Evolutionary conservation across 2,329 filamentous ascomycete genomes (phyloP).

Genomic region (Sporothrix pallida): DNA sequence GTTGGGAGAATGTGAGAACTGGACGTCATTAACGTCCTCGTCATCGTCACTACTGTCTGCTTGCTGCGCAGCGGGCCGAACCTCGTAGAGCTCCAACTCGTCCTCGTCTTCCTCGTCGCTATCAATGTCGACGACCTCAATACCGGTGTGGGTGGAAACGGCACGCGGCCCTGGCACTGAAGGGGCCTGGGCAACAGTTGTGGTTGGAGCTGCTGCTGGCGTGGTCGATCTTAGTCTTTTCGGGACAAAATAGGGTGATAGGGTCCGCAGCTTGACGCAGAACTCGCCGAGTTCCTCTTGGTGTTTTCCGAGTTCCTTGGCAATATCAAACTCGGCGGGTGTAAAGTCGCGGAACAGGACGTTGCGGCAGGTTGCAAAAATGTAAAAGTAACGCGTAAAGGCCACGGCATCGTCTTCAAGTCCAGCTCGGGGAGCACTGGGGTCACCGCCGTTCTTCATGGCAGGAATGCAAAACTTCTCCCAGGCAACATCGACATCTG

Average conservation of each 20-base stretch:
- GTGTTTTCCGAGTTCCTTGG: slow-evolving; percentile 30
- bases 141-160: not conserved
- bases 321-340: slow-evolving; percentile 27
- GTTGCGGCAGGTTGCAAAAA: slow-evolving; percentile 36
- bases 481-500: slow-evolving; percentile 31
- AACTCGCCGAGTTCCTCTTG: slow-evolving; percentile 37
- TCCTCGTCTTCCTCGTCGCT: slow-evolving; percentile 25
- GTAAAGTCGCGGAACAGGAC: slow-evolving; percentile 19
- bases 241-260: slow-evolving; percentile 37
- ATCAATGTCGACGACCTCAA: slow-evolving; percentile 23
- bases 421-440: not conserved
- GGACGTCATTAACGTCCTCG: slow-evolving; percentile 26
- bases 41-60: slow-evolving; percentile 28
- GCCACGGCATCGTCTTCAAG: slow-evolving; percentile 27
- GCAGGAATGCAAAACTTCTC: slow-evolving; percentile 31
- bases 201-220: not conserved
- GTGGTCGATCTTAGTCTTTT: not conserved
- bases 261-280: slow-evolving; percentile 37
- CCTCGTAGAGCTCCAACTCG: not conserved
- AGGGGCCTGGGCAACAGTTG: not conserved
- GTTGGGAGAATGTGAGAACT: slow-evolving; percentile 44
- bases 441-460: not conserved
- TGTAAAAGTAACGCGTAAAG: slow-evolving; percentile 40
- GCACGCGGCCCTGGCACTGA: not conserved
- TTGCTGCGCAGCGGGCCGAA: not conserved